Evolutionary conservation across 1,139 yeast genomes (phyloP).

Genomic region (Scheffersomyces titani): DNA sequence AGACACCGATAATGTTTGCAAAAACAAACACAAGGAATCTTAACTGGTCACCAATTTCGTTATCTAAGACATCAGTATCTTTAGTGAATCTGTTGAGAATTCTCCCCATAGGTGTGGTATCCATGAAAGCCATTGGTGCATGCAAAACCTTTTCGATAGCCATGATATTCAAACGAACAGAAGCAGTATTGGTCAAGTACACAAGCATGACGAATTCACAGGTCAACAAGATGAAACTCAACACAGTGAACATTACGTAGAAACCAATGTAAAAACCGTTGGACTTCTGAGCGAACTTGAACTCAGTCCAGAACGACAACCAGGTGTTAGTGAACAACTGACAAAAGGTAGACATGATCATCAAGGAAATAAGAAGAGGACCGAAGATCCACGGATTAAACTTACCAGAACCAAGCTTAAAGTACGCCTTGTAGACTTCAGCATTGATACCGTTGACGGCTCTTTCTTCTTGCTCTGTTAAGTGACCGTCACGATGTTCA

Average conservation of each 20-base stretch:
- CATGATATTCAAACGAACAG: conserved; percentile 34
- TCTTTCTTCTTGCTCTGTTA: conserved; percentile 25
- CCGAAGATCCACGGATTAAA: conserved; percentile 16
- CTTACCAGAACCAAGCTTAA: conserved; percentile 14
- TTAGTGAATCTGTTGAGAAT: conserved; percentile 71
- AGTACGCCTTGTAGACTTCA: conserved; percentile 15
- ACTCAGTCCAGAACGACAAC: conserved; percentile 81
- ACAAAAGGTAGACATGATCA: conserved; percentile 54
- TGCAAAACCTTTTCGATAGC: conserved; percentile 45
- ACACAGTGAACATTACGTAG: conserved; percentile 58
- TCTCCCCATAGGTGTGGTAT: conserved; percentile 66
- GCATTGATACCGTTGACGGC: conserved; percentile 17
- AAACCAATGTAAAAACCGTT: conserved; percentile 70
- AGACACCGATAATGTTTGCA: conserved; percentile 60
- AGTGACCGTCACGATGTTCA: conserved; percentile 30
- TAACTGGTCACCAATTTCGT: conserved; percentile 63
- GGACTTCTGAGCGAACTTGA: conserved; percentile 48
- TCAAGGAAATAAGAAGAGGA: conserved; percentile 19
- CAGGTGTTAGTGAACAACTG: conserved; percentile 73
- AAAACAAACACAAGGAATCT: conserved; percentile 52
- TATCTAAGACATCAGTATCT: conserved; percentile 82
- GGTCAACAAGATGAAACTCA: conserved; percentile 35
- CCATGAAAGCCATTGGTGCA: conserved; percentile 61
- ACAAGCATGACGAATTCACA: conserved; percentile 50
- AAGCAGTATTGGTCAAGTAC: conserved; percentile 50